Evolutionary conservation across 306 rosid genomes (phyloP), one percentile per base, ranked within the genome.

Genomic region (Abrus pulchellus): DNA sequence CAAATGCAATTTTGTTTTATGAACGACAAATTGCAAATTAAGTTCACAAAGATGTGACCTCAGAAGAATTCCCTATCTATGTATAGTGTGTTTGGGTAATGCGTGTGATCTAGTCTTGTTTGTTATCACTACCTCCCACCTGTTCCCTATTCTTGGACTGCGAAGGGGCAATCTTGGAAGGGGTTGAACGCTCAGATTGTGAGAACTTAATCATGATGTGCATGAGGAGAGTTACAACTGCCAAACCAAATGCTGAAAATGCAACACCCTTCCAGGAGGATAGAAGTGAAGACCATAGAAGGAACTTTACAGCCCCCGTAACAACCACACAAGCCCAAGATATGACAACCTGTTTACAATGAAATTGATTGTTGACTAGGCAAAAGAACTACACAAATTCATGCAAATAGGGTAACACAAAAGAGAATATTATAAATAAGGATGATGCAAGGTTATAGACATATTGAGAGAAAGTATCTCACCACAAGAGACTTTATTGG

Each of bases 401-500:
- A 45, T 2, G 50, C 77, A 80, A 36, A 47, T 11, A 28, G 65
- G 7, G 56, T 10, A 11, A 13, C 13, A 61, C 33, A 54, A 28
- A 49, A 56, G 75, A 44, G 49, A 61, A 56, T 33, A 32, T 11
- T 9, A 75, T 53, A 67, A 75, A 62, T 43, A 29, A 50, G 29
- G 32, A n/a, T 2, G 0, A 29, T 12, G 43, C 63, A 9, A 56
- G 50, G 52, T 30, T 54, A 20, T 20, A 74, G 48, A 47, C 40
- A 3, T 13, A 32, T 45, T 38, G 43, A 56, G 72, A 71, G 20
- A 41, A 4, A 11, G 45, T 59, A 75, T 81, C 86, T 72, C 81
- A 93, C 97, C 97, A 91, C 44, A 72, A 93, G 88, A 83, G 97
- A 90, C 86, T 91, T 93, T 45, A 40, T 30, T 5, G 97, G 94